Conservation (phyloP, 306 rosid species). For the Parietaria judaica region DNA sequence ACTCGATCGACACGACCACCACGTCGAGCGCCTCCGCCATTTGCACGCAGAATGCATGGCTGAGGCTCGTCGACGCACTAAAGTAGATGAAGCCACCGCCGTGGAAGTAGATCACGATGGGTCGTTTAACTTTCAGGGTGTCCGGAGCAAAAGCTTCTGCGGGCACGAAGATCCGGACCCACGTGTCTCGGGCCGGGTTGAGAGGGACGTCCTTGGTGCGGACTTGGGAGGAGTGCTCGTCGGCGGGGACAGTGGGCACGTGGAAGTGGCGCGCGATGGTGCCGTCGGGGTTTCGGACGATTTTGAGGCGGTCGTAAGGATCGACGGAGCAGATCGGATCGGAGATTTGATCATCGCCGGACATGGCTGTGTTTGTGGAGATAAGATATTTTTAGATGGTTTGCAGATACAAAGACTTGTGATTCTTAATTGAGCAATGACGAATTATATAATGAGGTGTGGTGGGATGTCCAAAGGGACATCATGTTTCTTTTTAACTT, state of each 20-base stretch:
- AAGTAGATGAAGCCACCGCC: slow-evolving; percentile 38
- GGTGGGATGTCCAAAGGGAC: too few species aligned
- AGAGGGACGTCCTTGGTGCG: slow-evolving; percentile 24
- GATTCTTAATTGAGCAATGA: too few species aligned
- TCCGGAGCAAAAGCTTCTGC: not conserved
- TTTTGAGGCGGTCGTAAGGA: not conserved
- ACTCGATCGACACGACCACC: slow-evolving; percentile 24
- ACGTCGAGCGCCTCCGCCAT: slow-evolving; percentile 15
- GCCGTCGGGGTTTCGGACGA: slow-evolving; percentile 13
- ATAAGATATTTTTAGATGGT: too few species aligned
- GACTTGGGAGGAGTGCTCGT: not conserved
- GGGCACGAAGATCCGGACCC: slow-evolving; percentile 39
- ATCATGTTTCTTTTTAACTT: too few species aligned
- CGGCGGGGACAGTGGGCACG: not conserved
- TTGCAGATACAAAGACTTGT: too few species aligned
- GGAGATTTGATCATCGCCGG: not conserved
- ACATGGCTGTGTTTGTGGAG: not conserved
- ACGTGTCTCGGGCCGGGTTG: slow-evolving; percentile 38
- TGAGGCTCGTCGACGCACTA: slow-evolving; percentile 23
- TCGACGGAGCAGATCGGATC: slow-evolving; percentile 1
- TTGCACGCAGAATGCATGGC: slow-evolving; percentile 29
- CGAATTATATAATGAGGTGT: too few species aligned
- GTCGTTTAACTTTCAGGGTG: slow-evolving; percentile 17
- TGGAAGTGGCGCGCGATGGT: slow-evolving; percentile 1
- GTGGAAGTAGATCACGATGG: slow-evolving; percentile 31